Evolutionary conservation across 208 protist genomes (phyloP).

Genomic region (Naegleria fowleri): DNA sequence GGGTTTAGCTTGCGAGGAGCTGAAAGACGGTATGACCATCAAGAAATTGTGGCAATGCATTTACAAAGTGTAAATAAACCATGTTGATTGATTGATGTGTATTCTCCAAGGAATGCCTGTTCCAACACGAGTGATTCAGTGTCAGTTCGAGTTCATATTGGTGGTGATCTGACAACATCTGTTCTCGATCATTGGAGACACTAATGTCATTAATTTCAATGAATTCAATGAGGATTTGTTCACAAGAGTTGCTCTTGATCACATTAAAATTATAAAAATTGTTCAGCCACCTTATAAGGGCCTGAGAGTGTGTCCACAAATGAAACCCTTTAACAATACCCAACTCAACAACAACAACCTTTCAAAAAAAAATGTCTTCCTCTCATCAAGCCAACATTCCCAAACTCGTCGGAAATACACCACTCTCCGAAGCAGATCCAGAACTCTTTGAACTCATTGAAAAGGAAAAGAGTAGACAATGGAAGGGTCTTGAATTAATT

Average conservation of each 20-base stretch:
- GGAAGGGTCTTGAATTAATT: slow-evolving; percentile 74
- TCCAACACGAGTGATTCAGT: no score
- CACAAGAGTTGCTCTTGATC: no score
- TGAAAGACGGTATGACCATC: slow-evolving; percentile 64
- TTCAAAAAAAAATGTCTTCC: slow-evolving; percentile 27
- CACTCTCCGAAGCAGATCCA: slow-evolving; percentile 50
- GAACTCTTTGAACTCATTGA: slow-evolving; percentile 69
- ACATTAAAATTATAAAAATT: no score
- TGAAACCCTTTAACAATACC: no score
- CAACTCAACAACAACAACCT: no score
- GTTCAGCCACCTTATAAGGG: no score
- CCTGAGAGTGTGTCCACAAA: no score
- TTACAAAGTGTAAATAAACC: slow-evolving; percentile 18
- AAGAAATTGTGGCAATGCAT: slow-evolving; percentile 65
- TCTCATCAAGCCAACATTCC: slow-evolving; percentile 36
- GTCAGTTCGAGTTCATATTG: no score
- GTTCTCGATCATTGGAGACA: no score
- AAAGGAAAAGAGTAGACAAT: slow-evolving; percentile 74
- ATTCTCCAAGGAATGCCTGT: not conserved
- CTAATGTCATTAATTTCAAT: no score
- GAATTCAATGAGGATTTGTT: no score
- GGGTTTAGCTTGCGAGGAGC: slow-evolving; percentile 80
- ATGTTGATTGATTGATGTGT: not conserved
- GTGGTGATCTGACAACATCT: no score
- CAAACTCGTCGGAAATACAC: not conserved